Conservation (phyloP, 1,284 basidiomycete genomes). For the Ganoderma multipileum region DNA sequence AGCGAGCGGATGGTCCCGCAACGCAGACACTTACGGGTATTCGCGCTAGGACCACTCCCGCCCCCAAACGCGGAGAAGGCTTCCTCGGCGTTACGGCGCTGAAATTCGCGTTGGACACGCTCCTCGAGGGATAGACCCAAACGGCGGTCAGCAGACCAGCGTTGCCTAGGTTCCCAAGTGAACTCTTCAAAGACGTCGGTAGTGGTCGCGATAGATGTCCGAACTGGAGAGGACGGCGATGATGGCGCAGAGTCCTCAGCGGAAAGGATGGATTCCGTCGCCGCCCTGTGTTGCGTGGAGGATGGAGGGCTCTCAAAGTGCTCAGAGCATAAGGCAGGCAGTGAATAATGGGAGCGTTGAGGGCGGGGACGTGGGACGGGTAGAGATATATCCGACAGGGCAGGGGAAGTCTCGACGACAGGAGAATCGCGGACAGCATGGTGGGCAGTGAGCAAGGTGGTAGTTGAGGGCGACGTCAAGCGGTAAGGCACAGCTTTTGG, state of each 20-base stretch:
- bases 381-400: slow-evolving; percentile 2
- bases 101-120: slow-evolving; percentile 37
- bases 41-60: slow-evolving; percentile 15
- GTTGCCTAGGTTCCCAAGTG: slow-evolving; percentile 31
- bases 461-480: slow-evolving; percentile 28
- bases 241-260: slow-evolving; percentile 7
- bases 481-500: slow-evolving; percentile 16
- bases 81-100: slow-evolving; percentile 32
- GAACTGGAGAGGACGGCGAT: slow-evolving; percentile 23
- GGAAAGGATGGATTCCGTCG: slow-evolving; percentile 6
- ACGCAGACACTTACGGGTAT: slow-evolving; percentile 33
- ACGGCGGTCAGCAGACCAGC: slow-evolving; percentile 42
- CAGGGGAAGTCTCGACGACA: slow-evolving; percentile 10
- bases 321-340: slow-evolving; percentile 14
- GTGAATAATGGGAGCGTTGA: slow-evolving; percentile 7
- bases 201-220: slow-evolving; percentile 24
- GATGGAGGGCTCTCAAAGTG: slow-evolving; percentile 23
- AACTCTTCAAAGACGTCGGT: slow-evolving; percentile 38
- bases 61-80: slow-evolving; percentile 22
- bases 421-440: slow-evolving; percentile 25
- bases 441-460: slow-evolving; percentile 23
- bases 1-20: slow-evolving; percentile 33
- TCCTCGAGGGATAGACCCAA: slow-evolving; percentile 38
- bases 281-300: slow-evolving; percentile 10
- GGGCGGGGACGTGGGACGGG: not conserved